Base-by-base conservation (phyloP, 148 eudicot genomes). In the Limonium bicolor region DNA sequence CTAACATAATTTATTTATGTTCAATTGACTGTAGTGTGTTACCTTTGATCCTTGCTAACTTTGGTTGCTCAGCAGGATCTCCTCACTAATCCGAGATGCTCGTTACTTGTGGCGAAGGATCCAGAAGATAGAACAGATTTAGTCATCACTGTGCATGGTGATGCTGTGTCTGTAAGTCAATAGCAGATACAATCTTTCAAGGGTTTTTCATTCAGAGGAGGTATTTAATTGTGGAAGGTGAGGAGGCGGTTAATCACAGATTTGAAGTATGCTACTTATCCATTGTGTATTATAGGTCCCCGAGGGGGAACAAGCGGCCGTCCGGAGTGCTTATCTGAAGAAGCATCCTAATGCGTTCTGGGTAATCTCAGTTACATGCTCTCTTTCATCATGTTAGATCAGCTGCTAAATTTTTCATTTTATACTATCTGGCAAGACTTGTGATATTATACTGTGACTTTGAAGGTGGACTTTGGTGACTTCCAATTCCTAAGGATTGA, bases 401-500 rank as follows among this genome's bases (percentile, higher is more conserved):
- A 12, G 35, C 3, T 15, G 11, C n/a, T 4, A 18, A n/a, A n/a
- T n/a, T n/a, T n/a, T n/a, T n/a, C 4, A 11, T 28, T 30, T 3
- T 42, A 25, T 42, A 8, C 15, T 2, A 31, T 42, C 19, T 25
- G 27, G 13, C 19, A 9, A 17, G 23, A n/a, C 7, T 62, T 14
- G 61, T 68, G 27, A 68, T 29, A n/a, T 58, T 23, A 17, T 46
- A 29, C 10, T 67, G 41, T 37, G 52, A n/a, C 20, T 67, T 5
- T 69, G 69, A 70, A 90, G 95, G 94, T 85, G 38, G 94, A 85
- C 64, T 81, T 78, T 64, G 95, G 95, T 50, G 99, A 92, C 66
- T 92, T 92, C 51, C 94, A 85, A 63, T 85, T 85, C 61, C 17
- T 92, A 59, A 76, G 77, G 33, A 92, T 92, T 61, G 77, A 78